Base-by-base conservation (phyloP, 306 rosid genomes). In the Biancaea sappan region DNA sequence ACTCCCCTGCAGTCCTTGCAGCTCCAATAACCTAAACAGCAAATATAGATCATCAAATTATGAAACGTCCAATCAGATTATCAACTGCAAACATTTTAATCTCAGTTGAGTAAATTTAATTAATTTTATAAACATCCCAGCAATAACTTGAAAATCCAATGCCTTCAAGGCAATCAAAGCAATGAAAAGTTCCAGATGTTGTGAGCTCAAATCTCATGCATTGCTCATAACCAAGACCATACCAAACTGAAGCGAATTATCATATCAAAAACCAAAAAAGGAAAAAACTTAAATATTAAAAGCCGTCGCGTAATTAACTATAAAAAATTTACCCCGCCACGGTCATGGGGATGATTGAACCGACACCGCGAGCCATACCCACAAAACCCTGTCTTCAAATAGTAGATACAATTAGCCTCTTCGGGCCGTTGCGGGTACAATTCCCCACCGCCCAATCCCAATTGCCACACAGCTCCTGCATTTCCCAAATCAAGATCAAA, bases 281-380 rank as follows among this genome's bases (percentile, higher is more conserved):
- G n/a, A n/a, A 74, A 64, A 44, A 67, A 69, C 54, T 51, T 69
- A 12, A 21, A 50, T 46, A 31, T 8, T 52, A 52, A 37, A 48
- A 77, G 67, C 82, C 75, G 51, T 62, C 22, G 32, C 21, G 26
- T 40, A 69, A 60, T 44, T n/a, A 63, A 77, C 75, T 29, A 66
- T 6, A 52, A 68, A 1, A 77, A 66, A 83, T 48, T 84, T 86
- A 94, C 98, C 97, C 80, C 71, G 53, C 34, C 78, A 70, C 92
- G 93, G 79, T 92, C 94, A 79, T 81, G 97, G 29, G 99, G 99
- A 81, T 95, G 99, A 73, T 95, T 88, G 84, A 80, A 95, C 81
- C 97, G 94, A 79, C 98, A 95, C 72, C 99, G 76, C 0, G 96
- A 71, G 81, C 99, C 99, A 77, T 86, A 95, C 53, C 97, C 98